Evolutionary conservation across 2,329 filamentous ascomycete genomes (phyloP).

Genomic region (Cercospora berteroae): DNA sequence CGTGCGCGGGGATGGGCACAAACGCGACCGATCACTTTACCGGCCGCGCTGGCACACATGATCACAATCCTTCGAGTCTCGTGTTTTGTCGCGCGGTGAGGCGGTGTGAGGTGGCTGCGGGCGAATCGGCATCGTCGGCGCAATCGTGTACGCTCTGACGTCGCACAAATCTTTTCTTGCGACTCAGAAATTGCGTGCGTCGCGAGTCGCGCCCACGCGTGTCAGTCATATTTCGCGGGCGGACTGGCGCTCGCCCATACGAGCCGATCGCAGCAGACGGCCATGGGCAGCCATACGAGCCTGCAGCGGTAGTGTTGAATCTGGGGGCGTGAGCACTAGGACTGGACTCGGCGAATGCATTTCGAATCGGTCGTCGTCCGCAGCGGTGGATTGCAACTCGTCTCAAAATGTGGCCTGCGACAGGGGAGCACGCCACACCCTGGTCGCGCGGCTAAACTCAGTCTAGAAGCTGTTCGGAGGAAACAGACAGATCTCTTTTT

Average conservation of each 20-base stretch:
- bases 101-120: conserved; percentile 17
- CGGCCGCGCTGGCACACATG: conserved; percentile 13
- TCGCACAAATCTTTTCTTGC: conserved; percentile 9
- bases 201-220: conserved; percentile 6
- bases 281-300: not conserved
- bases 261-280: not conserved
- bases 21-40: conserved; percentile 13
- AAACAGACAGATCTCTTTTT: not conserved
- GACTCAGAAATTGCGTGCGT: not conserved
- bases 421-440: conserved; percentile 4
- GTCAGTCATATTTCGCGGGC: not conserved
- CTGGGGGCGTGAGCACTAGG: not conserved
- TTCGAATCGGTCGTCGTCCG: not conserved
- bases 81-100: conserved; percentile 1
- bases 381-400: not conserved
- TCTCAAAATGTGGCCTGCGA: not conserved
- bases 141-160: conserved; percentile 9
- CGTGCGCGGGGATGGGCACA: conserved; percentile 6
- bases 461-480: not conserved
- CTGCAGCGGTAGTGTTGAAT: not conserved
- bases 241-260: not conserved
- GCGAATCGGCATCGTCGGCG: conserved; percentile 5
- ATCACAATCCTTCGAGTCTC: conserved; percentile 13
- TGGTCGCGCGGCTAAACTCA: conserved; percentile 5
- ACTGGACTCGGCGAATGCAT: not conserved